Percentiles rank a stretch among this genome's conserved stretches.
Conservation (phyloP, 306 rosid genomes). For the Pueraria montana region DNA sequence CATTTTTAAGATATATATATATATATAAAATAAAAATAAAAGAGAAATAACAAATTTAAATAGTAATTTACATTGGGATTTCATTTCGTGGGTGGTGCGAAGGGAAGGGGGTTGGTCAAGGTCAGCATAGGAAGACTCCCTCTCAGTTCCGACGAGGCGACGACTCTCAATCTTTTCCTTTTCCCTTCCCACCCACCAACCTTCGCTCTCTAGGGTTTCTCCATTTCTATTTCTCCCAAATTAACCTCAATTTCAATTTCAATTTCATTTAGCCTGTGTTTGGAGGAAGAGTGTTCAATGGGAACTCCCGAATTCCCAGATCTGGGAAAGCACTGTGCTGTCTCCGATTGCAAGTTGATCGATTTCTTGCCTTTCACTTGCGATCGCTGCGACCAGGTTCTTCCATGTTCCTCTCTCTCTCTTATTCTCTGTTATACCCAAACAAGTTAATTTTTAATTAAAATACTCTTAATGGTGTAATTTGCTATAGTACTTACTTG, state of each 20-base stretch:
- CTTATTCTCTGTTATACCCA: background rate
- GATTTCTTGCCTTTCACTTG: constrained; percentile 95
- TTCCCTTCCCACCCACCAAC: too few relatives aligned
- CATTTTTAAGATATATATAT: too few relatives aligned
- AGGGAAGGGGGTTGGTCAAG: background rate
- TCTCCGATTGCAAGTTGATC: constrained; percentile 70
- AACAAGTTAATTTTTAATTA: background rate
- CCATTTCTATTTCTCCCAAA: too few relatives aligned
- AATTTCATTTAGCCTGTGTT: background rate
- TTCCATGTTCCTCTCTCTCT: background rate
- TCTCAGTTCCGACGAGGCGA: constrained; percentile 22
- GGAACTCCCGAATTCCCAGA: constrained; percentile 95
- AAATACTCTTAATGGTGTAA: background rate
- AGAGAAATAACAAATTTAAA: too few relatives aligned
- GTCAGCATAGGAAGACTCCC: constrained; percentile 16
- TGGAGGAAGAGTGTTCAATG: constrained; percentile 44
- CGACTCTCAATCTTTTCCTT: background rate
- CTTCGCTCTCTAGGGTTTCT: too few relatives aligned
- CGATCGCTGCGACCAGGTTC: constrained; percentile 79
- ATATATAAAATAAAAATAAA: too few relatives aligned
- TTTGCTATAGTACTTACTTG: background rate
- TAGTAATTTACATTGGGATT: background rate
- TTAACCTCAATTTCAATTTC: background rate
- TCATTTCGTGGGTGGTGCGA: background rate
- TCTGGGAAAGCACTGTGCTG: constrained; percentile 86